Conservation (phyloP, 805 yeast species). For the Starmera quercuum region DNA sequence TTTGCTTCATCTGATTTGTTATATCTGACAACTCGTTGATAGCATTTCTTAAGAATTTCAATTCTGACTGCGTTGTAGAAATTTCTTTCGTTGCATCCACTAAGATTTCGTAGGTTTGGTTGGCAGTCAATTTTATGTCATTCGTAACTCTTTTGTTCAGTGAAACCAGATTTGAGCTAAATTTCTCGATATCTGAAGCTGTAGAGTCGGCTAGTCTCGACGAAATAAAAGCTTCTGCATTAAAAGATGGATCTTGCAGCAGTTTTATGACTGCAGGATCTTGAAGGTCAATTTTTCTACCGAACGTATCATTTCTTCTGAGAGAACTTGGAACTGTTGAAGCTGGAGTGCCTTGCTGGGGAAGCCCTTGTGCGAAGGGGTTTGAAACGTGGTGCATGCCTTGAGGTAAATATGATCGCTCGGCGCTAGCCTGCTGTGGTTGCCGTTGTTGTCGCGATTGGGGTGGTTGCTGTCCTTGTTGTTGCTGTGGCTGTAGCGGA, state of each 20-base stretch:
- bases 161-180: conserved; percentile 44
- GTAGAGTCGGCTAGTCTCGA: conserved; percentile 53
- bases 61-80: conserved; percentile 53
- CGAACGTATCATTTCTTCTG: background rate
- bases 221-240: conserved; percentile 41
- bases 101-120: conserved; percentile 56
- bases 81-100: conserved; percentile 54
- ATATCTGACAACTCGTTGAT: conserved; percentile 55
- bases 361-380: too few species aligned
- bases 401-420: too few species aligned
- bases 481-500: conserved; percentile 19
- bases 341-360: conserved; percentile 1
- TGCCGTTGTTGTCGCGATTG: conserved; percentile 1
- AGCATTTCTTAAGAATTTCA: conserved; percentile 51
- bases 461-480: conserved; percentile 1
- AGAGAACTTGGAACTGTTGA: conserved; percentile 1
- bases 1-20: conserved; percentile 47
- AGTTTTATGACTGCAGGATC: conserved; percentile 22
- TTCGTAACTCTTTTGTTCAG: conserved; percentile 43
- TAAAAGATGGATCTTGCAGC: conserved; percentile 33
- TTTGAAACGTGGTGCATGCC: too few species aligned
- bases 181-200: conserved; percentile 65
- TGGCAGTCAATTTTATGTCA: conserved; percentile 52
- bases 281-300: conserved; percentile 9
- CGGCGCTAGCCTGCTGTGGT: too few species aligned